phyloP scores from a whole-genome alignment of 768 basidiomycete species.

The Gloeophyllum trabeum region DNA sequence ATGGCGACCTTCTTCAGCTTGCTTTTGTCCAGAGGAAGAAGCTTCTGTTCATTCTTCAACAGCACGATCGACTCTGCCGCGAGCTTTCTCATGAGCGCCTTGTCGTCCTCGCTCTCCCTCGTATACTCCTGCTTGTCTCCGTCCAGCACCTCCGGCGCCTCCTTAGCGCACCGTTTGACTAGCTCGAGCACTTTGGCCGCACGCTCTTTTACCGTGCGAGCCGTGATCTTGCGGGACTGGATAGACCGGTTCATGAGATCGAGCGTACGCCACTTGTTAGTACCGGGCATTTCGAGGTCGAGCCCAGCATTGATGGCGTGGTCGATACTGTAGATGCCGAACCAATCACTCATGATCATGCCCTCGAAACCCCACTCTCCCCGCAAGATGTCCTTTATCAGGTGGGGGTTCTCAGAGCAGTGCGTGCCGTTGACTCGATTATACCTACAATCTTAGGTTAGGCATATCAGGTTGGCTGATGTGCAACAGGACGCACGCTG shows the following conservation, averaged over 20 bases:
- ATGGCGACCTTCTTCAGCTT: conserved; percentile 59
- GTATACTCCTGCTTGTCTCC: conserved; percentile 61
- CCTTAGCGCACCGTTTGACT: conserved; percentile 57
- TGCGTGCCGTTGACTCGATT: conserved; percentile 74
- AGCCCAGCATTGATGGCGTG: conserved; percentile 62
- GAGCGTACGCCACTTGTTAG: conserved; percentile 65
- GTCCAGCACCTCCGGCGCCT: conserved; percentile 61
- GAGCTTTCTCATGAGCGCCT: conserved; percentile 49
- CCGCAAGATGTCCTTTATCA: conserved; percentile 52
- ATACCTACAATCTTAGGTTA: conserved; percentile 28
- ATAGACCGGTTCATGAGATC: conserved; percentile 56
- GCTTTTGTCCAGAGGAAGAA: not conserved
- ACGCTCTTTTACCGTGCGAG: conserved; percentile 54
- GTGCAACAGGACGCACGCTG: conserved; percentile 30
- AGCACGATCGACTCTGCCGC: conserved; percentile 66
- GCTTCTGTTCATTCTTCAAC: conserved; percentile 48
- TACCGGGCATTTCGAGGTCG: conserved; percentile 74
- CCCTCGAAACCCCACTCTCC: conserved; percentile 71
- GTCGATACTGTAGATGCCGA: conserved; percentile 60
- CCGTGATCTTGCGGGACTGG: conserved; percentile 48
- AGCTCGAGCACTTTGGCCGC: conserved; percentile 56
- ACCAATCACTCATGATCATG: conserved; percentile 80
- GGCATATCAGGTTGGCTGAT: not conserved
- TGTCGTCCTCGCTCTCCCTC: conserved; percentile 50
- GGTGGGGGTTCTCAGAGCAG: conserved; percentile 47